Base-by-base conservation (phyloP, 768 basidiomycete genomes). In the Suillus luteus region DNA sequence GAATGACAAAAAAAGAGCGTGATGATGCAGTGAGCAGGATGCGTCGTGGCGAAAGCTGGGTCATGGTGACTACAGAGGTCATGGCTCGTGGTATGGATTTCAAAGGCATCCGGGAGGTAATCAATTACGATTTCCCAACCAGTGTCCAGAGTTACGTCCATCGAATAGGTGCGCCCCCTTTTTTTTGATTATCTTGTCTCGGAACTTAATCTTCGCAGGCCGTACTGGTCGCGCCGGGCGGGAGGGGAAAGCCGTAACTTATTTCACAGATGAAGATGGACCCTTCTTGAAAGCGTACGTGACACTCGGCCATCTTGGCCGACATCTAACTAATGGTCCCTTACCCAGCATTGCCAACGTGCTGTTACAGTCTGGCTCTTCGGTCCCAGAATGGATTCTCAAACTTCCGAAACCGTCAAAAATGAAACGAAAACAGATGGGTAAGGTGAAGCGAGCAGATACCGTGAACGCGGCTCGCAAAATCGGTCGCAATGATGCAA, bases 61-160 rank as follows among this genome's bases (percentile, higher is more conserved):
- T 96, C 40, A 86, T 99, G 85, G 85, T 99, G 54, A 93, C 90
- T 67, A 99, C 97, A 27, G 97, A 99, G 74, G 92, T 99, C 59
- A 92, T 99, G 93, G 95, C 94, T 27, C 85, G 97, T 68, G 97
- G 97, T 3, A 95, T 99, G 90, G 97, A 99, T 73, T 99, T 99
- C 81, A 92, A 90, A 74, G 95, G 96, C 11, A 87, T 96, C 59
- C 82, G 88, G 64, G 92, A 98, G 71, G 95, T 99, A 11, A 90
- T 99, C 72, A 99, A 98, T 75, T 96, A 92, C 70, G 96, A 98
- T 77, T 98, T 99, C 77, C 97, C 97, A 3, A 95, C 91, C 44
- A 96, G 87, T 61, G 90, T 96, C 2, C 95, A 96, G 75, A 95
- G 92, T 71, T 99, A 99, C 72, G 85, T 99, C 49, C 97, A 99